Evolutionary conservation across 306 rosid genomes (phyloP).

Genomic region (Vicia faba): DNA sequence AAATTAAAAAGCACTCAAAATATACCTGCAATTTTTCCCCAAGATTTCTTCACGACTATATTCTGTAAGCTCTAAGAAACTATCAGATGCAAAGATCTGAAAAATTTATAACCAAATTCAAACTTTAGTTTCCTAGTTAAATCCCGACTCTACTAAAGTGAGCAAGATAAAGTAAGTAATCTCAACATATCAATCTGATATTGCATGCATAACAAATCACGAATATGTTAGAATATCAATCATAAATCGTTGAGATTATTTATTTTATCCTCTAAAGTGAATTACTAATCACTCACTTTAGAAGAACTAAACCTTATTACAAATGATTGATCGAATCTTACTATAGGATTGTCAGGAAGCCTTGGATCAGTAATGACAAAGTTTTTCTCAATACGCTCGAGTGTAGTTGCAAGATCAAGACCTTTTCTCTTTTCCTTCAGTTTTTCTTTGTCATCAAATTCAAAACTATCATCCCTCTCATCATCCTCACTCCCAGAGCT

Average conservation of each 20-base stretch:
- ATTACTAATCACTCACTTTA: not conserved
- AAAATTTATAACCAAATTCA: slow-evolving; percentile 32
- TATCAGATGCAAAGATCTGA: slow-evolving; percentile 97
- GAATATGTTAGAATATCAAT: not conserved
- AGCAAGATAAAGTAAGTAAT: no score
- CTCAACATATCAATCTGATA: no score
- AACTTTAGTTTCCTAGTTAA: not conserved
- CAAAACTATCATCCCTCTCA: slow-evolving; percentile 57
- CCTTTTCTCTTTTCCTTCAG: slow-evolving; percentile 91
- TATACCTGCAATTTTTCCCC: slow-evolving; percentile 97
- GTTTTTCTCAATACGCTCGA: slow-evolving; percentile 97
- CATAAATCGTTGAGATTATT: not conserved
- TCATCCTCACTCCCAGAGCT: slow-evolving; percentile 57
- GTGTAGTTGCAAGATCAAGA: slow-evolving; percentile 96
- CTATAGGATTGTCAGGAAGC: slow-evolving; percentile 97
- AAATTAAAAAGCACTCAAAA: slow-evolving; percentile 8
- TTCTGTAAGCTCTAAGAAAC: slow-evolving; percentile 96
- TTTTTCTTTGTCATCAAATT: slow-evolving; percentile 60
- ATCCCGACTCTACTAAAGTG: no score
- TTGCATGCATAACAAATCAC: not conserved
- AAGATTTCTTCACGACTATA: slow-evolving; percentile 95
- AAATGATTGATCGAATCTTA: slow-evolving; percentile 45
- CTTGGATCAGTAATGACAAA: slow-evolving; percentile 99
- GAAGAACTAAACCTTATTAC: not conserved
- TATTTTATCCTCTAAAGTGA: not conserved